Evolutionary conservation across 345 rosid species (phyloP).

Genomic region (Camelina sativa): DNA sequence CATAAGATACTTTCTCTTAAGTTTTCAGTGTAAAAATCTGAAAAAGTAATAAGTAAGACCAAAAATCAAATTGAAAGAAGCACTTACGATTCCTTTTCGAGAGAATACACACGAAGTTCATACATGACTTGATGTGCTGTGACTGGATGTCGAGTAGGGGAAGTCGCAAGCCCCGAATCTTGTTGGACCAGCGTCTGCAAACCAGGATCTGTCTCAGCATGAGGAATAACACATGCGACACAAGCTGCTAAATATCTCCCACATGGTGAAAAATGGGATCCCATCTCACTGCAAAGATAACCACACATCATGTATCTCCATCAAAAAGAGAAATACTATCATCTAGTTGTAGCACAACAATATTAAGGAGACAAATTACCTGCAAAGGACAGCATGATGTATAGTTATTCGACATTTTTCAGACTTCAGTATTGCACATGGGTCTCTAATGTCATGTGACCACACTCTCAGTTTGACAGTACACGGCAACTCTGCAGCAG

Average conservation of each 20-base stretch:
- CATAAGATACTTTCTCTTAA: slow-evolving; percentile 27
- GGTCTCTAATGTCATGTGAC: slow-evolving; percentile 77
- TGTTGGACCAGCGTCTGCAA: slow-evolving; percentile 67
- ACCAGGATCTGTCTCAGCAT: slow-evolving; percentile 76
- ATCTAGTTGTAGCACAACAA: slow-evolving; percentile 6
- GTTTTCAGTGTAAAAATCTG: neutral
- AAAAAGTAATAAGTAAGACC: slow-evolving; percentile 3
- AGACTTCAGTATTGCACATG: slow-evolving; percentile 64
- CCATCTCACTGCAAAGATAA: slow-evolving; percentile 88
- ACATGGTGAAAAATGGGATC: slow-evolving; percentile 99
- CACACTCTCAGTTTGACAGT: slow-evolving; percentile 92
- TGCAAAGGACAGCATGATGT: slow-evolving; percentile 96
- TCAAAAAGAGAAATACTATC: slow-evolving; percentile 13
- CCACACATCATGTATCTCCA: slow-evolving; percentile 22
- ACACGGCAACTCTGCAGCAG: slow-evolving; percentile 95
- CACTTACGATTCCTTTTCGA: slow-evolving; percentile 91
- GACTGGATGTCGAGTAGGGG: slow-evolving; percentile 95
- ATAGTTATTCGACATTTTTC: slow-evolving; percentile 73
- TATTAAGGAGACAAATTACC: slow-evolving; percentile 51
- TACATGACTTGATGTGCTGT: slow-evolving; percentile 92
- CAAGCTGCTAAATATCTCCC: slow-evolving; percentile 97
- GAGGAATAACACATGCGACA: slow-evolving; percentile 93
- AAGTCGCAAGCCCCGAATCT: slow-evolving; percentile 77
- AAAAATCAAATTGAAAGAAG: slow-evolving; percentile 14
- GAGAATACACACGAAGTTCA: slow-evolving; percentile 95